These are phyloP conservation scores for Aspergillus sp. DNA, from an alignment of 2,329 filamentous ascomycete species.

Conservation along the genomic window DNA sequence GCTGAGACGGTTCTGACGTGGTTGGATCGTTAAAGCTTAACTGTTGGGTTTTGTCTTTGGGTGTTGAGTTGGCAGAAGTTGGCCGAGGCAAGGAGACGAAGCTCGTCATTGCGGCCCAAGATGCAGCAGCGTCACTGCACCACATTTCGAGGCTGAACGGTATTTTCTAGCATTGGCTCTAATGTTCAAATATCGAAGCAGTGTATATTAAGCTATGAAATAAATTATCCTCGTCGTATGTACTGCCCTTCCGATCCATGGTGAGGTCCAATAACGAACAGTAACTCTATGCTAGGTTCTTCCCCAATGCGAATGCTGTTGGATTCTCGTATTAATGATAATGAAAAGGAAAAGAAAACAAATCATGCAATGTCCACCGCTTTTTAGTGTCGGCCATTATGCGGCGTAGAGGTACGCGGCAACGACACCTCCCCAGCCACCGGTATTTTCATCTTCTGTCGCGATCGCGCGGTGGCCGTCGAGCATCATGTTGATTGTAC, in stretches of 20 bases:
- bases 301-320: neutral
- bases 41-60: neutral
- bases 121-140: neutral
- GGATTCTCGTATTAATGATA: neutral
- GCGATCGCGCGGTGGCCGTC: constrained; percentile 24
- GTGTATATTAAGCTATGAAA: neutral
- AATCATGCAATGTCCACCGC: neutral
- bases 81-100: neutral
- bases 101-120: constrained; percentile 6
- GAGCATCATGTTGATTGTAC: constrained; percentile 31
- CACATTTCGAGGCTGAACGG: neutral
- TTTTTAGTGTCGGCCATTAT: constrained; percentile 14
- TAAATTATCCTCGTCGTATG: neutral
- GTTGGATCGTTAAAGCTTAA: constrained; percentile 4
- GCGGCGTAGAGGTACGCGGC: constrained; percentile 31
- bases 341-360: neutral
- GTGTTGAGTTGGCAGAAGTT: constrained; percentile 14
- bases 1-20: constrained; percentile 1
- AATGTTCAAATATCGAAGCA: neutral
- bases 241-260: neutral
- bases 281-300: neutral
- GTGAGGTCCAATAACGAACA: neutral
- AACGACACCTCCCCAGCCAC: constrained; percentile 37
- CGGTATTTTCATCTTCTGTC: constrained; percentile 27
- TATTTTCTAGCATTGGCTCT: neutral